A percentile compares a stretch with the other conserved stretches of the same genome.
phyloP scores from a whole-genome alignment of 495 filamentous ascomycete genomes.

The Staphylotrichum tortipilum region DNA sequence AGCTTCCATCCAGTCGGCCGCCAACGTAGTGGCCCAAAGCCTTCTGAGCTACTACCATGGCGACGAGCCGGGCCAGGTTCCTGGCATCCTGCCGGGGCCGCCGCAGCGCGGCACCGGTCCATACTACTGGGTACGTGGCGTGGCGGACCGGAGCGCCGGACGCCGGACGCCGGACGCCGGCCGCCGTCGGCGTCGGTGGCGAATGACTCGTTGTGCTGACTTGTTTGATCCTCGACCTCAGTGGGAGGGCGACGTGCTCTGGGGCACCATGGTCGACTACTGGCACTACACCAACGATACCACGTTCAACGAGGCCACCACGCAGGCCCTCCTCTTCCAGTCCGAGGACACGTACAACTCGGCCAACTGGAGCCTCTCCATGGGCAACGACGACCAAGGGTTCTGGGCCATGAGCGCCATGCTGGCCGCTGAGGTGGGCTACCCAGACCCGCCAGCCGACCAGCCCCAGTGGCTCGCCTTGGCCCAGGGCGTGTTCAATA shows the following conservation, averaged over 20 bases:
- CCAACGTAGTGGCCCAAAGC: conserved; percentile 49
- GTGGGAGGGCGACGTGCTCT: conserved; percentile 47
- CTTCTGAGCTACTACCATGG: conserved; percentile 59
- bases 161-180: too few relatives aligned
- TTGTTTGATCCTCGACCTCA: conserved; percentile 24
- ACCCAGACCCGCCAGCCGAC: conserved; percentile 43
- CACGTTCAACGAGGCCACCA: conserved; percentile 50
- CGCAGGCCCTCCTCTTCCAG: conserved; percentile 40
- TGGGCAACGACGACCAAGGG: conserved; percentile 70
- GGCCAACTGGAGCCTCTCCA: conserved; percentile 56
- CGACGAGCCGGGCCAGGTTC: conserved; percentile 49
- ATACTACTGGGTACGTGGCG: conserved; percentile 41
- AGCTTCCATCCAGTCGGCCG: conserved; percentile 55
- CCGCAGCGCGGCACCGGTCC: conserved; percentile 28
- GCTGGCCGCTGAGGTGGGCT: conserved; percentile 56
- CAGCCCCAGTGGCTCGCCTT: conserved; percentile 57
- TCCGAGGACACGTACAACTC: conserved; percentile 54
- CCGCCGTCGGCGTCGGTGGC: too few relatives aligned
- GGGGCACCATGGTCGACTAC: conserved; percentile 60
- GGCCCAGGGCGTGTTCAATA: conserved; percentile 66
- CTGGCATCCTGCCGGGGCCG: conserved; percentile 52
- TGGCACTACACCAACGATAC: conserved; percentile 60
- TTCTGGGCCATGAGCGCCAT: conserved; percentile 64
- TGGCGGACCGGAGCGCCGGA: not conserved
- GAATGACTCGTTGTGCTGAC: not conserved